Evolutionary conservation across 306 rosid species (phyloP).

Genomic region (Cucurbita argyrosperma): DNA sequence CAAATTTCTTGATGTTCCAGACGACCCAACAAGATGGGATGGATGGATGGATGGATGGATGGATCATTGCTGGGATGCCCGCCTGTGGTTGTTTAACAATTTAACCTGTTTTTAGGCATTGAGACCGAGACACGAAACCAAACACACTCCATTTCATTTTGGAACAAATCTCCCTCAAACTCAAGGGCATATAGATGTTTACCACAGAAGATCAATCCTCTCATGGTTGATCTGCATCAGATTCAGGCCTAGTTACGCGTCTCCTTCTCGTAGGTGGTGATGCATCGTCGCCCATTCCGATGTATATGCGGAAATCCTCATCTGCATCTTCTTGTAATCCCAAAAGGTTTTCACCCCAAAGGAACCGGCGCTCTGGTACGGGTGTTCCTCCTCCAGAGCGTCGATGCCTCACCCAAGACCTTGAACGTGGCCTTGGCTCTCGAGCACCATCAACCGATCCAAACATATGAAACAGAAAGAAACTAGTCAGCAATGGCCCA

Average conservation of each 20-base stretch:
- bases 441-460: slow-evolving; percentile 44
- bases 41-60: too few species aligned
- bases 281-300: slow-evolving; percentile 32
- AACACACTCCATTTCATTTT: not conserved
- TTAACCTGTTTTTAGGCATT: not conserved
- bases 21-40: not conserved
- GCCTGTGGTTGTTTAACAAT: not conserved
- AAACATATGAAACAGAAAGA: slow-evolving; percentile 71
- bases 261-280: slow-evolving; percentile 69
- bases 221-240: slow-evolving; percentile 47
- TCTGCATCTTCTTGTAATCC: slow-evolving; percentile 39
- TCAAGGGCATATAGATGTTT: slow-evolving; percentile 5
- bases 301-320: slow-evolving; percentile 24
- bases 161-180: not conserved
- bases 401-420: slow-evolving; percentile 61
- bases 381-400: slow-evolving; percentile 32
- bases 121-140: not conserved
- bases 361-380: slow-evolving; percentile 42
- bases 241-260: slow-evolving; percentile 51
- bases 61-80: not conserved
- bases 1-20: not conserved
- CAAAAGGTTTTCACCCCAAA: slow-evolving; percentile 77
- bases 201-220: not conserved
- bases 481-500: slow-evolving; percentile 57
- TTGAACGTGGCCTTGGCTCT: slow-evolving; percentile 56